Percentiles rank a stretch among this genome's conserved stretches.
Conservation (phyloP, 805 yeast species). For the Kurtzmaniella cleridarum region DNA sequence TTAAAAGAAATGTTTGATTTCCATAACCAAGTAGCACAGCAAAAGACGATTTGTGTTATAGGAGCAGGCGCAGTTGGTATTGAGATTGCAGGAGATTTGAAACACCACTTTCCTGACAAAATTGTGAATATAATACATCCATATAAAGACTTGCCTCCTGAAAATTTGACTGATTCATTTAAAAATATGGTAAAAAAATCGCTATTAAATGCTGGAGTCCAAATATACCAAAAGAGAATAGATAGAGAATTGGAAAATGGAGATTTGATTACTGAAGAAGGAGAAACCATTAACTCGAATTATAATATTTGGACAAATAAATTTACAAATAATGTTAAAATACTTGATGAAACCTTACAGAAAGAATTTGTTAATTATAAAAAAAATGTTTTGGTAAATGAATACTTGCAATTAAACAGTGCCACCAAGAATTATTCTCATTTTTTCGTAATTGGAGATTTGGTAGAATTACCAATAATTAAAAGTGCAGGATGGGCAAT, state of each 20-base stretch:
- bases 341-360: constrained; percentile 17
- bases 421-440: constrained; percentile 14
- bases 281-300: constrained; percentile 21
- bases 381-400: constrained; percentile 30
- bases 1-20: constrained; percentile 38
- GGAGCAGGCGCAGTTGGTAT: constrained; percentile 43
- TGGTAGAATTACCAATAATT: constrained; percentile 35
- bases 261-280: constrained; percentile 22
- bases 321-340: constrained; percentile 26
- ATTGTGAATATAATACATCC: constrained; percentile 36
- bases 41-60: constrained; percentile 36
- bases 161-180: constrained; percentile 28
- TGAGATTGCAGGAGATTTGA: constrained; percentile 38
- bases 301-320: constrained; percentile 34
- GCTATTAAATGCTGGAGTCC: constrained; percentile 22
- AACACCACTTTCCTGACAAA: constrained; percentile 24
- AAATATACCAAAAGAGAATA: constrained; percentile 26
- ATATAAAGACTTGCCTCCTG: constrained; percentile 32
- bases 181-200: constrained; percentile 21
- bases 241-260: constrained; percentile 20
- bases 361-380: constrained; percentile 19
- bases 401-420: constrained; percentile 27
- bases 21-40: constrained; percentile 21
- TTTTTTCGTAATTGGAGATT: constrained; percentile 34
- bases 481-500: constrained; percentile 44